Conservation (phyloP, 345 rosid species). For the Kandelia obovata region DNA sequence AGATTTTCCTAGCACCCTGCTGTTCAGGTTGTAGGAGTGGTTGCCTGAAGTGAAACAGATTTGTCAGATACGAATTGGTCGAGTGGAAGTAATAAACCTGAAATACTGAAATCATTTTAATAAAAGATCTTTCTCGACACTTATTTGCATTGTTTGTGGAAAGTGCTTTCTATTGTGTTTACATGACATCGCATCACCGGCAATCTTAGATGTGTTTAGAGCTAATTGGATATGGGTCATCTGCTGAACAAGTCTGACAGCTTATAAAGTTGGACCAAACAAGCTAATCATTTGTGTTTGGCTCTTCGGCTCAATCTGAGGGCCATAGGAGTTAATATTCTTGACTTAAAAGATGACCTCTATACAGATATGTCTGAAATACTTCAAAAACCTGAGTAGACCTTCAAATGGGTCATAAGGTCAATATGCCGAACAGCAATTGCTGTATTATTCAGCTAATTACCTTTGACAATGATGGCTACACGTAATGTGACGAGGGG, state of each 20-base stretch:
- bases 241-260: background rate
- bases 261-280: background rate
- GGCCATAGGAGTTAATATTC: no score
- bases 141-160: background rate
- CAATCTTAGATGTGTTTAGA: background rate
- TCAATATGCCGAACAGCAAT: no score
- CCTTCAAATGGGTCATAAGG: no score
- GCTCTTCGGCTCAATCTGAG: background rate
- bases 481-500: no score
- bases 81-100: conserved; percentile 10
- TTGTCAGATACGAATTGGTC: conserved; percentile 2
- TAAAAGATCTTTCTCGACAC: background rate
- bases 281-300: background rate
- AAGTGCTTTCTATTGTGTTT: background rate
- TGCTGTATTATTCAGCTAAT: no score
- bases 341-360: no score
- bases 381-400: no score
- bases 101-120: conserved; percentile 16
- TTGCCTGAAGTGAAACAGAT: background rate
- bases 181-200: background rate
- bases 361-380: no score
- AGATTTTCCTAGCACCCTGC: conserved; percentile 1
- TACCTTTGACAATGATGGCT: no score
- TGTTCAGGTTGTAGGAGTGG: background rate
- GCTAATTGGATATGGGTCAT: background rate